Evolutionary conservation across 805 yeast genomes (phyloP).

Genomic region (Candida lessepsii): DNA sequence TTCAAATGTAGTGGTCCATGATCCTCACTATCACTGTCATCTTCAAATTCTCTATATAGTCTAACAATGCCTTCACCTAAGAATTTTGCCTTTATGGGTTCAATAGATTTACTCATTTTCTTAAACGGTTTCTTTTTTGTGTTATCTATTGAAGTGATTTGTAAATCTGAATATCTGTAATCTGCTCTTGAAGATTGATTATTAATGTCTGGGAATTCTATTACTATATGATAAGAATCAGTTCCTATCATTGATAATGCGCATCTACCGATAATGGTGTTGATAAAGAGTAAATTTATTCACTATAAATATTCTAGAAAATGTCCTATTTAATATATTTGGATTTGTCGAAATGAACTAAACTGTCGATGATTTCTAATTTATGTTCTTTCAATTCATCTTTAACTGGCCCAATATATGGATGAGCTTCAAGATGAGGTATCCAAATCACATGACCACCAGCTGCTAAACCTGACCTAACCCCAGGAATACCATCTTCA

Average conservation of each 20-base stretch:
- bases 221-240: conserved; percentile 37
- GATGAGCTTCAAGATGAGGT: conserved; percentile 74
- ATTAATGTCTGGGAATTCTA: conserved; percentile 20
- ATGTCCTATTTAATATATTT: conserved; percentile 3
- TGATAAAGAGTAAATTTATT: too few relatives aligned
- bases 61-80: conserved; percentile 75
- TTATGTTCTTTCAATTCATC: conserved; percentile 52
- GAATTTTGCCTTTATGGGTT: conserved; percentile 59
- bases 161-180: conserved; percentile 31
- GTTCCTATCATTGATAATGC: conserved; percentile 40
- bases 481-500: conserved; percentile 96
- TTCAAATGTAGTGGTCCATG: conserved; percentile 14
- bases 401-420: conserved; percentile 10
- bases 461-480: conserved; percentile 76
- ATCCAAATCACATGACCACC: conserved; percentile 92
- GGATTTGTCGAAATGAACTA: conserved; percentile 43
- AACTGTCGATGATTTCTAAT: conserved; percentile 47
- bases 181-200: conserved; percentile 18
- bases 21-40: conserved; percentile 15
- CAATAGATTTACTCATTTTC: conserved; percentile 26
- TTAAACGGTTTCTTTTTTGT: conserved; percentile 16
- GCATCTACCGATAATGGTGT: neutral
- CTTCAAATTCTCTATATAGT: conserved; percentile 55
- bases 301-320: neutral
- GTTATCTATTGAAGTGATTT: conserved; percentile 27